These are phyloP conservation scores for Haplosporangium sp. DNA, from an alignment of 371 early-diverging fungal species.

Conservation along the genomic window DNA sequence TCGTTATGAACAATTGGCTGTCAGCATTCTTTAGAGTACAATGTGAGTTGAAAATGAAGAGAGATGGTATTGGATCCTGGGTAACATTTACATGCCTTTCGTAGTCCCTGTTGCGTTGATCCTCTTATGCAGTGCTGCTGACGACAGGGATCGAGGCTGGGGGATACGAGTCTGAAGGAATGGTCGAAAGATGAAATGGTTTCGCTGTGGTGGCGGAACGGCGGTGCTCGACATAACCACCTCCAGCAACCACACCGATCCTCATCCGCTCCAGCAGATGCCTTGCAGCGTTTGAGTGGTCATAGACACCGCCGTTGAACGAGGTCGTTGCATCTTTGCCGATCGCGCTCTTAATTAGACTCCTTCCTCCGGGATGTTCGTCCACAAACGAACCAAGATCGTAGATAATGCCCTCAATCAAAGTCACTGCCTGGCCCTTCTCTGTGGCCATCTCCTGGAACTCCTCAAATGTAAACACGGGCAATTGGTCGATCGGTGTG, in stretches of 20 bases:
- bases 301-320: slow-evolving; percentile 91
- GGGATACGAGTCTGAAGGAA: slow-evolving; percentile 17
- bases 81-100: too few relatives aligned
- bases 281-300: slow-evolving; percentile 84
- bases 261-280: slow-evolving; percentile 79
- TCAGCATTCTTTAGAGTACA: too few relatives aligned
- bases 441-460: slow-evolving; percentile 71
- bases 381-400: slow-evolving; percentile 90
- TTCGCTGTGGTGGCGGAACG: slow-evolving; percentile 16
- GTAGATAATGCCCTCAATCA: slow-evolving; percentile 91
- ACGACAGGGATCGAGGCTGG: slow-evolving; percentile 7
- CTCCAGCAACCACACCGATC: slow-evolving; percentile 70
- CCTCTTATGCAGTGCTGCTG: slow-evolving; percentile 17
- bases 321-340: slow-evolving; percentile 81
- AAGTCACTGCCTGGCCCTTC: slow-evolving; percentile 78
- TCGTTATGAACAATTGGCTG: too few relatives aligned
- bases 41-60: too few relatives aligned
- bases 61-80: too few relatives aligned
- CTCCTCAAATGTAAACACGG: slow-evolving; percentile 81
- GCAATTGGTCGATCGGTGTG: slow-evolving; percentile 75
- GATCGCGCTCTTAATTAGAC: slow-evolving; percentile 22
- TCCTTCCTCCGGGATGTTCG: slow-evolving; percentile 90
- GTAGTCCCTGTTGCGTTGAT: too few relatives aligned
- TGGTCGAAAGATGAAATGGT: neutral
- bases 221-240: slow-evolving; percentile 61